A percentile compares a stretch with the other conserved stretches of the same genome.
These are phyloP conservation scores for Ophiostoma australiae DNA, from an alignment of 2,329 filamentous ascomycete species.

Conservation along the genomic window DNA sequence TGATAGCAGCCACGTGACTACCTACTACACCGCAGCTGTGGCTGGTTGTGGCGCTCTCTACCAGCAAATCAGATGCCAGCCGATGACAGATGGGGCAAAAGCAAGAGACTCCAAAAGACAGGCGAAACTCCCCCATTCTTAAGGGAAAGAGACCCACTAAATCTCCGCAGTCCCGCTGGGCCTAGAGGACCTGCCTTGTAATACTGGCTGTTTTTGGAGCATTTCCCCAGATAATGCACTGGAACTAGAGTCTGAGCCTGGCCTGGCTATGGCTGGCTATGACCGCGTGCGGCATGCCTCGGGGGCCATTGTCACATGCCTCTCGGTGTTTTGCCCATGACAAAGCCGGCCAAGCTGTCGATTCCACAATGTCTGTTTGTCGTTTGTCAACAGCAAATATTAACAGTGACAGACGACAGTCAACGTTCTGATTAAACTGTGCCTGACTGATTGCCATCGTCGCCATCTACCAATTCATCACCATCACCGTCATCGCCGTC, in stretches of 20 bases:
- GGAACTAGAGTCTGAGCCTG: no score
- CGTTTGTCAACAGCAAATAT: not conserved
- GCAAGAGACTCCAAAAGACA: not conserved
- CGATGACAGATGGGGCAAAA: not conserved
- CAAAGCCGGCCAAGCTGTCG: not conserved
- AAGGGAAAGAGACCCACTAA: not conserved
- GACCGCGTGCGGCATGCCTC: constrained; percentile 15
- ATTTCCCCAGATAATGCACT: constrained; percentile 11
- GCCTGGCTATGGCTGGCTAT: not conserved
- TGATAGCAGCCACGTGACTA: not conserved
- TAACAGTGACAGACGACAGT: not conserved
- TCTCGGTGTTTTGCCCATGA: constrained; percentile 11
- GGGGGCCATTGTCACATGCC: constrained; percentile 18
- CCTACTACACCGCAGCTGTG: not conserved
- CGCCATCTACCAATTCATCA: not conserved
- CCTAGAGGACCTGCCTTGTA: not conserved
- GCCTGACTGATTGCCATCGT: no score
- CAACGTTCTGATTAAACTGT: not conserved
- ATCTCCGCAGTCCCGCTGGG: constrained; percentile 8
- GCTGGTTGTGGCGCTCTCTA: not conserved
- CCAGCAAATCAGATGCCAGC: not conserved
- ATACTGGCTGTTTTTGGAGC: not conserved
- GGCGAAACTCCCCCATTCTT: constrained; percentile 2
- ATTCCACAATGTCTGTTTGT: not conserved
- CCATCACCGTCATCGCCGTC: not conserved